Percentiles rank a stretch among this genome's conserved stretches.
Evolutionary conservation across 176 grass and related monocot species (phyloP).

Genomic region (Melocanna baccifera): DNA sequence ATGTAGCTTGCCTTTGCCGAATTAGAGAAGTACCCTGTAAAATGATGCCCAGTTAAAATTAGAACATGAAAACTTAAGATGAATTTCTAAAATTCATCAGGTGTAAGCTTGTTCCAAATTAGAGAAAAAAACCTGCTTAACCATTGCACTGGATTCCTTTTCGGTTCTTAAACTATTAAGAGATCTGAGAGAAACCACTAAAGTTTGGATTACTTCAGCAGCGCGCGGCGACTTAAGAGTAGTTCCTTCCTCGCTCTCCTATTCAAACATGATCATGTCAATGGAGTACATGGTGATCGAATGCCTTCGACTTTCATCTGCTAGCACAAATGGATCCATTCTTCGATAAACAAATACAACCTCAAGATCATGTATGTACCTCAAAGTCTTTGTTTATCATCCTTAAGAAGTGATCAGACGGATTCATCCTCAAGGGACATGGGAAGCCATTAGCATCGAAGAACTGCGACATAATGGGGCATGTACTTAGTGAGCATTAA

Average conservation of each 20-base stretch:
- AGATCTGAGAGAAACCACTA: background rate
- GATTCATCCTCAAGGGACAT: slow-evolving; percentile 55
- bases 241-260: slow-evolving; percentile 19
- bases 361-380: background rate
- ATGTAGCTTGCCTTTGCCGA: slow-evolving; percentile 30
- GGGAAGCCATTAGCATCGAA: slow-evolving; percentile 57
- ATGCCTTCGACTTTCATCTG: background rate
- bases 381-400: slow-evolving; percentile 76
- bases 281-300: no score
- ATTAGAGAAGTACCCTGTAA: background rate
- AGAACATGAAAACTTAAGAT: background rate
- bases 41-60: background rate
- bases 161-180: background rate
- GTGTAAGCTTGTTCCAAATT: background rate
- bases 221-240: background rate
- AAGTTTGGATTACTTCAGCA: slow-evolving; percentile 21
- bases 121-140: background rate
- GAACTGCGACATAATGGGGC: slow-evolving; percentile 37
- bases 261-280: background rate
- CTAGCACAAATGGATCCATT: background rate
- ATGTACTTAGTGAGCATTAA: no score
- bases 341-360: background rate
- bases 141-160: background rate
- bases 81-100: background rate
- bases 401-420: slow-evolving; percentile 58